A percentile compares a stretch with the other conserved stretches of the same genome.
Evolutionary conservation across 1,139 yeast genomes (phyloP).

Genomic region (Hansenula lynferdii): DNA sequence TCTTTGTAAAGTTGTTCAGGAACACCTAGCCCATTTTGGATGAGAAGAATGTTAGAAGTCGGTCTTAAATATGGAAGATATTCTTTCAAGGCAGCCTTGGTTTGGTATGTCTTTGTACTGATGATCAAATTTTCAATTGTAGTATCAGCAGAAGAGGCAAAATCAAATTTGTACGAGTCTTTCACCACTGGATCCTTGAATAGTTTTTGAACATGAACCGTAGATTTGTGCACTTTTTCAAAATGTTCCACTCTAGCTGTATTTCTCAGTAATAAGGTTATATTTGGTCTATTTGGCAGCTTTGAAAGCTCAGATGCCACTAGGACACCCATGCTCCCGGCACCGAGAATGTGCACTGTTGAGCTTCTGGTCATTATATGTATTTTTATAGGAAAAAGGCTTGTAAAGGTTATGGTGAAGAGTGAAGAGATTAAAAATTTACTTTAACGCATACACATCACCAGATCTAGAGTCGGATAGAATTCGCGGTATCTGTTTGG

Average conservation of each 20-base stretch:
- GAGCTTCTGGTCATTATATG: not conserved
- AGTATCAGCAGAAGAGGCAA: conserved; percentile 25
- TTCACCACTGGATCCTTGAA: conserved; percentile 16
- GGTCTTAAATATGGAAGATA: conserved; percentile 41
- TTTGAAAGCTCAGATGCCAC: conserved; percentile 20
- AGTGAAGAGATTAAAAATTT: too few relatives aligned
- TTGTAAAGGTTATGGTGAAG: too few relatives aligned
- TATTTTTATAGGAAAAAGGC: too few relatives aligned
- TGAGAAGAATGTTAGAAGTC: conserved; percentile 55
- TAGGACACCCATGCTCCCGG: conserved; percentile 23
- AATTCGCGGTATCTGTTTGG: too few relatives aligned
- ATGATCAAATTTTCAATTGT: conserved; percentile 54
- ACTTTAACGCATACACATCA: too few relatives aligned
- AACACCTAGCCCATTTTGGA: conserved; percentile 90
- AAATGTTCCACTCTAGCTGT: conserved; percentile 24
- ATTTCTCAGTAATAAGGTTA: conserved; percentile 20
- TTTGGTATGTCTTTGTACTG: conserved; percentile 65
- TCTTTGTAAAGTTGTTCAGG: conserved; percentile 45
- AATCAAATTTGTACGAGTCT: conserved; percentile 12
- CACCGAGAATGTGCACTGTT: conserved; percentile 19
- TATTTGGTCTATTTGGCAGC: conserved; percentile 11
- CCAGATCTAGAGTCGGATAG: too few relatives aligned
- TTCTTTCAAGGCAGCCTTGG: conserved; percentile 42
- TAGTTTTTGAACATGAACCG: conserved; percentile 25
- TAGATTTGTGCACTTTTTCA: conserved; percentile 20